These are phyloP conservation scores for Scheffersomyces segobiensis DNA, from an alignment of 1,139 yeast genomes.

Conservation along the genomic window DNA sequence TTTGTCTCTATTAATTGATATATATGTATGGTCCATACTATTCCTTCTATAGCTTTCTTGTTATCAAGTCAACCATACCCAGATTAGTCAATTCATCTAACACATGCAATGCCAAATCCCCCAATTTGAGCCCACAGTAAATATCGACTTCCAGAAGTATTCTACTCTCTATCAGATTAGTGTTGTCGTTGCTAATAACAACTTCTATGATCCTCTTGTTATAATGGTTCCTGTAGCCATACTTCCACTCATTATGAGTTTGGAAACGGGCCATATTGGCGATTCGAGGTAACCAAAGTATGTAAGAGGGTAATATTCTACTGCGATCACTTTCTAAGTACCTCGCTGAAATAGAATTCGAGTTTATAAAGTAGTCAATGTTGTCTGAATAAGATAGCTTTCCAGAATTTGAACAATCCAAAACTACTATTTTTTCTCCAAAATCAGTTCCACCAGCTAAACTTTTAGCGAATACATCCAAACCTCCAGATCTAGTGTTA, in stretches of 20 bases:
- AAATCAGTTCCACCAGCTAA: background rate
- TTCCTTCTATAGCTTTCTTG: constrained; percentile 3
- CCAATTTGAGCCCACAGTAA: constrained; percentile 12
- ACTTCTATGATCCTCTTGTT: constrained; percentile 1
- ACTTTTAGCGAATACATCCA: background rate
- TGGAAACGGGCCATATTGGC: constrained; percentile 5
- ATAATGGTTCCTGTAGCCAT: background rate
- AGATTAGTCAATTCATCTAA: constrained; percentile 8
- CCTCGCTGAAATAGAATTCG: constrained; percentile 9
- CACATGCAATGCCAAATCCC: constrained; percentile 13
- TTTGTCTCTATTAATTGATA: background rate
- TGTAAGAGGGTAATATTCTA: constrained; percentile 5
- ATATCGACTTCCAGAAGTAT: constrained; percentile 15
- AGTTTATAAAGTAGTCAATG: constrained; percentile 9
- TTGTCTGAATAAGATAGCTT: background rate
- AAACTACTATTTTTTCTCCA: constrained; percentile 3
- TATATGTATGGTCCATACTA: too few species aligned
- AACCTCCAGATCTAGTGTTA: background rate
- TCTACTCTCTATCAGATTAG: constrained; percentile 8
- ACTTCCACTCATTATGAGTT: constrained; percentile 6
- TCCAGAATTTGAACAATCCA: constrained; percentile 4
- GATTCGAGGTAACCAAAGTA: constrained; percentile 22
- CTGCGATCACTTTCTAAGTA: background rate
- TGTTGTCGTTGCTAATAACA: constrained; percentile 3
- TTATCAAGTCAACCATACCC: constrained; percentile 3